These are phyloP conservation scores for Citrullus colocynthis DNA, from an alignment of 306 rosid genomes.

Conservation along the genomic window DNA sequence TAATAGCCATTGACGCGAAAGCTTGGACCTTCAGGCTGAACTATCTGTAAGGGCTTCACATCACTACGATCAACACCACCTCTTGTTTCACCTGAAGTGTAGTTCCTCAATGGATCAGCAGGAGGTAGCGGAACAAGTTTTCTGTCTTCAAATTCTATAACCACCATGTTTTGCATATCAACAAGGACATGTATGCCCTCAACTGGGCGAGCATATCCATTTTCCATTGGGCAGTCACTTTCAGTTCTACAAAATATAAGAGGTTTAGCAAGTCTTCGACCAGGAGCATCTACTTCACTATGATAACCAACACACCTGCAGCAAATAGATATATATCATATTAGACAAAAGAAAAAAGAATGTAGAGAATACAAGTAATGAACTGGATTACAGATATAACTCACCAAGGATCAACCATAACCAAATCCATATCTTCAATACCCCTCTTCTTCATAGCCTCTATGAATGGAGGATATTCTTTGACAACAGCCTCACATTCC, in stretches of 20 bases:
- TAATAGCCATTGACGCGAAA: slow-evolving; percentile 70
- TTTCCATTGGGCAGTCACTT: slow-evolving; percentile 97
- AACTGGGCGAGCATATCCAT: slow-evolving; percentile 91
- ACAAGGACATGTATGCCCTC: slow-evolving; percentile 76
- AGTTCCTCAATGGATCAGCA: slow-evolving; percentile 89
- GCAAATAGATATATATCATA: slow-evolving; percentile 1
- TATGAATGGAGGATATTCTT: slow-evolving; percentile 70
- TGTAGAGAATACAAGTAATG: not conserved
- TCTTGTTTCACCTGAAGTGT: slow-evolving; percentile 81
- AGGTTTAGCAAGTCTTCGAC: slow-evolving; percentile 78
- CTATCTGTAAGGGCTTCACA: slow-evolving; percentile 63
- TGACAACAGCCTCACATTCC: slow-evolving; percentile 86
- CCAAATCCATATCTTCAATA: slow-evolving; percentile 87
- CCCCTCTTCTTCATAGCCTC: slow-evolving; percentile 98
- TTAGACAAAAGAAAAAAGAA: not conserved
- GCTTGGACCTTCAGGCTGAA: slow-evolving; percentile 95
- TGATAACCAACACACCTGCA: slow-evolving; percentile 87
- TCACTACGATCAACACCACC: slow-evolving; percentile 88
- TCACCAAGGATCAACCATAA: slow-evolving; percentile 91
- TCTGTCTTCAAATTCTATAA: slow-evolving; percentile 77
- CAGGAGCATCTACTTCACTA: slow-evolving; percentile 73
- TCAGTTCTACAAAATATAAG: slow-evolving; percentile 77
- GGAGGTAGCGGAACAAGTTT: slow-evolving; percentile 91
- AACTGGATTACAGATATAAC: not conserved
- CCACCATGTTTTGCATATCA: slow-evolving; percentile 88